Conservation (phyloP, 1,284 basidiomycete species). For the Flammula alnicola region DNA sequence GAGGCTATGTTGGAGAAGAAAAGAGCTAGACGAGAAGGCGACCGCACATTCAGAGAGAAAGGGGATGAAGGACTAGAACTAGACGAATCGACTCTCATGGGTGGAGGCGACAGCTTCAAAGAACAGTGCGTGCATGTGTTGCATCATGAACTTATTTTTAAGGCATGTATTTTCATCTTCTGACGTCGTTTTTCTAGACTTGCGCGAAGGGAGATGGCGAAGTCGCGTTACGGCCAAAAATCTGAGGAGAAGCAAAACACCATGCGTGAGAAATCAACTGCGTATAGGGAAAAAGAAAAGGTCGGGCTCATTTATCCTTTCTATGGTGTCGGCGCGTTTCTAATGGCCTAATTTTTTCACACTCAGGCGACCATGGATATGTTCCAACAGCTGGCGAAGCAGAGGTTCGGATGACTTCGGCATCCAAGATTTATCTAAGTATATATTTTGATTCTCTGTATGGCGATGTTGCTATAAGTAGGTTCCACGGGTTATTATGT, state of each 20-base stretch:
- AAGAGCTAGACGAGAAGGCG: constrained; percentile 62
- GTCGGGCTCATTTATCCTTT: constrained; percentile 24
- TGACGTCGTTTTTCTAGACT: constrained; percentile 48
- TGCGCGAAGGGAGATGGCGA: constrained; percentile 68
- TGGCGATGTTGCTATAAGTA: too few species aligned
- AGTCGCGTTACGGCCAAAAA: constrained; percentile 59
- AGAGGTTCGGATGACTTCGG: constrained; percentile 61
- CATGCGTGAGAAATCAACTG: constrained; percentile 56
- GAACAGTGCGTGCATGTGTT: constrained; percentile 55
- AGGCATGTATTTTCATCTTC: constrained; percentile 10
- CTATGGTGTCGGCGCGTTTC: background rate
- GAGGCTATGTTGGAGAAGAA: constrained; percentile 82
- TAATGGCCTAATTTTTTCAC: constrained; percentile 3
- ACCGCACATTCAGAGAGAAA: constrained; percentile 66
- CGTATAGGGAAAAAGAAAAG: constrained; percentile 72
- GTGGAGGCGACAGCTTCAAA: constrained; percentile 74
- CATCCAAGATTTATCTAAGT: too few species aligned
- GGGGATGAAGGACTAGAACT: constrained; percentile 74
- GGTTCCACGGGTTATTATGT: too few species aligned
- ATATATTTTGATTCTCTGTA: too few species aligned
- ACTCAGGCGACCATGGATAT: constrained; percentile 76
- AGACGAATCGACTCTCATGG: constrained; percentile 71
- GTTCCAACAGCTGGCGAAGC: constrained; percentile 80
- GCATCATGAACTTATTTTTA: constrained; percentile 8
- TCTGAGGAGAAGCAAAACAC: constrained; percentile 49